A percentile compares a stretch with the other conserved stretches of the same genome.
These are phyloP conservation scores for Cercis canadensis DNA, from an alignment of 306 rosid species.

Conservation along the genomic window DNA sequence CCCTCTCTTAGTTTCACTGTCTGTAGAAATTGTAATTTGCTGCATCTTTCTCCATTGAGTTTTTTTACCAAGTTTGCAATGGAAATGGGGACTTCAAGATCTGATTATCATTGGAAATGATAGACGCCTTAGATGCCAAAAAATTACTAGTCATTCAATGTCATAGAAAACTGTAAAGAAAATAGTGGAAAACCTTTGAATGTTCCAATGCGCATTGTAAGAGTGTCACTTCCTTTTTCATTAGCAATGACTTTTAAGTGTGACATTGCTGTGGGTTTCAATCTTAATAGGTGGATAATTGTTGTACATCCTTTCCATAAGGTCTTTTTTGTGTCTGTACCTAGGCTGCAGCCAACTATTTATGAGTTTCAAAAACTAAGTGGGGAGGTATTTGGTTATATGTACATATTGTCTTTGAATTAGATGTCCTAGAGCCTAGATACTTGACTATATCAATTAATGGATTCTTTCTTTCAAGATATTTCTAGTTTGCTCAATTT, in stretches of 20 bases:
- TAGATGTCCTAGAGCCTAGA: constrained; percentile 27
- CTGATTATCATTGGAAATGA: constrained; percentile 13
- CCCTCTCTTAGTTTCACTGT: constrained; percentile 2
- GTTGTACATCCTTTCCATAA: constrained; percentile 8
- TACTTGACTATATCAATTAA: background rate
- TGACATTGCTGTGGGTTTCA: background rate
- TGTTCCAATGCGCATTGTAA: background rate
- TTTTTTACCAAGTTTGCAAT: constrained; percentile 15
- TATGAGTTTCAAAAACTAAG: constrained; percentile 16
- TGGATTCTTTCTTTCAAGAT: background rate
- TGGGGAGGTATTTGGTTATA: background rate
- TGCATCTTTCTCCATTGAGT: constrained; percentile 1
- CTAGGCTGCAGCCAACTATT: constrained; percentile 16
- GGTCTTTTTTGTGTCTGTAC: constrained; percentile 15
- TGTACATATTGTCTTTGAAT: background rate
- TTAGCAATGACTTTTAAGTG: background rate
- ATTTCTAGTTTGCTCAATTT: background rate
- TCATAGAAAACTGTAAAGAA: background rate
- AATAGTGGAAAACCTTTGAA: constrained; percentile 2
- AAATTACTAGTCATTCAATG: background rate
- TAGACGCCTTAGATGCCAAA: background rate
- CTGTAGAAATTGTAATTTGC: background rate
- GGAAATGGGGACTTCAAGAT: constrained; percentile 2
- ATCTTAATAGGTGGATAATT: constrained; percentile 22
- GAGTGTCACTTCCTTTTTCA: background rate